Evolutionary conservation across 139 green algal species (phyloP).

Genomic region (Chlamydomonas applanata): DNA sequence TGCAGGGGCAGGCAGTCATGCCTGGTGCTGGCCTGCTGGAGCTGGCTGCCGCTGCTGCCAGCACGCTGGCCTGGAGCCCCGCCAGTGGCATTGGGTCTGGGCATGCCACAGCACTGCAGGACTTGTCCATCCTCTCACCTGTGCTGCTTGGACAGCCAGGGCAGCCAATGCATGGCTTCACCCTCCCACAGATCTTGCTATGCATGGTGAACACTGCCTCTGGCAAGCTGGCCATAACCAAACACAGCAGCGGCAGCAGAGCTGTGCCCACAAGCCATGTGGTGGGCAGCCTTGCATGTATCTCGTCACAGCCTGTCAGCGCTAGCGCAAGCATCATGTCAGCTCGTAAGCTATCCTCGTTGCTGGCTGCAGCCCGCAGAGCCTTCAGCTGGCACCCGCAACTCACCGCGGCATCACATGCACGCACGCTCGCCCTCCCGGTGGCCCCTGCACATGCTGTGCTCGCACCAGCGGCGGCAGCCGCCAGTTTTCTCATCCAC

Average conservation of each 20-base stretch:
- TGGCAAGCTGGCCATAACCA: too few relatives aligned
- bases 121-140: not conserved
- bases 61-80: not conserved
- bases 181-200: too few relatives aligned
- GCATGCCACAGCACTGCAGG: not conserved
- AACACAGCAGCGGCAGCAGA: too few relatives aligned
- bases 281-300: too few relatives aligned
- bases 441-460: too few relatives aligned
- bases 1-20: conserved; percentile 40
- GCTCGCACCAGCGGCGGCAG: too few relatives aligned
- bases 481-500: conserved; percentile 16
- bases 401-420: conserved; percentile 3
- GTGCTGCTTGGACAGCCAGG: not conserved
- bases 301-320: too few relatives aligned
- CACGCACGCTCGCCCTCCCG: not conserved
- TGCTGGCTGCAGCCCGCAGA: not conserved
- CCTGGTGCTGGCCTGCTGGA: conserved; percentile 67
- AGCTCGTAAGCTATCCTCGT: not conserved
- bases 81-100: not conserved
- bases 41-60: conserved; percentile 33
- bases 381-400: not conserved
- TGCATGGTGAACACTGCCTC: too few relatives aligned
- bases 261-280: too few relatives aligned
- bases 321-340: too few relatives aligned
- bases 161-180: not conserved